Evolutionary conservation across 768 basidiomycete genomes (phyloP).

Genomic region (Mrakia gelida): DNA sequence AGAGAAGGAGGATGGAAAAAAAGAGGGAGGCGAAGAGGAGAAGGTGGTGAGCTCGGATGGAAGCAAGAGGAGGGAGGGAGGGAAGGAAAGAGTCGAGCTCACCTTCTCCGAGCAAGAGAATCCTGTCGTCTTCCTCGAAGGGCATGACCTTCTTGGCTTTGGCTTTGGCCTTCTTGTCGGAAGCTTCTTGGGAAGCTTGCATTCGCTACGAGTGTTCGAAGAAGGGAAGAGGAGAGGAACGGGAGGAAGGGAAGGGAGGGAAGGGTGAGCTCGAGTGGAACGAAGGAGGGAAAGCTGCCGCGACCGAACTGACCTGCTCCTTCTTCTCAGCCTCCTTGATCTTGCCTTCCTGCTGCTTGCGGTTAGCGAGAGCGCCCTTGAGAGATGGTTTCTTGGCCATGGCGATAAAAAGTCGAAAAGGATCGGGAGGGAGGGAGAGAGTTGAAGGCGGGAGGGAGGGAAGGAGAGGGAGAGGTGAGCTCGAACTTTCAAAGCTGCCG

Average conservation of each 20-base stretch:
- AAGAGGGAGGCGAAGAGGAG: background rate
- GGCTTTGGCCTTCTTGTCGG: constrained; percentile 25
- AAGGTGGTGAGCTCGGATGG: background rate
- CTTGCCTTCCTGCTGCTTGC: constrained; percentile 19
- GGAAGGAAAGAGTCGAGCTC: background rate
- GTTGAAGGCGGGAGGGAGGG: background rate
- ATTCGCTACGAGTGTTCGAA: background rate
- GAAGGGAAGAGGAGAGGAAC: background rate
- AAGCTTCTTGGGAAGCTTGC: constrained; percentile 11
- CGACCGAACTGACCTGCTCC: constrained; percentile 5
- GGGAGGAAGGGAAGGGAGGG: background rate
- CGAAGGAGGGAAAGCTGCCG: background rate
- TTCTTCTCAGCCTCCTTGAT: constrained; percentile 23
- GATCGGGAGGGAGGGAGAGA: background rate
- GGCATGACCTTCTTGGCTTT: constrained; percentile 25
- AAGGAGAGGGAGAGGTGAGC: background rate
- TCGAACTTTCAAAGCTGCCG: background rate
- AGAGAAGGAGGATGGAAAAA: background rate
- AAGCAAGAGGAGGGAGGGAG: background rate
- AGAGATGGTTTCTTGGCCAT: constrained; percentile 18
- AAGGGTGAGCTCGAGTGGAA: background rate
- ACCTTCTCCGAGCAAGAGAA: constrained; percentile 78
- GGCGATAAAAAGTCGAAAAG: background rate
- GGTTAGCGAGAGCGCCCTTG: constrained; percentile 4
- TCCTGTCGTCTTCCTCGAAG: constrained; percentile 39